phyloP scores from a whole-genome alignment of 768 basidiomycete genomes.

The Tulasnella sp. region DNA sequence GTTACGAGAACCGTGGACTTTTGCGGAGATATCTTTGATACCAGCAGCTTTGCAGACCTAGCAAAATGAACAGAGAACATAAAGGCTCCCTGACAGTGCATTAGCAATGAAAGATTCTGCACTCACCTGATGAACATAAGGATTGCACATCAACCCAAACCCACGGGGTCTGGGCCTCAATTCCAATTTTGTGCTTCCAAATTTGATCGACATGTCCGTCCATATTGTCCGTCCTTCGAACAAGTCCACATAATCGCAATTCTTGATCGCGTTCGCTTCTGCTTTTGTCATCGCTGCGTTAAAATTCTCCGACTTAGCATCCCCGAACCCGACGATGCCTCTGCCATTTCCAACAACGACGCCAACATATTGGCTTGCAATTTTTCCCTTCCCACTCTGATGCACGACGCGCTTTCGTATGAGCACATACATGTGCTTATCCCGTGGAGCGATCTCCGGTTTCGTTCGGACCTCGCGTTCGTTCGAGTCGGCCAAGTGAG shows the following conservation, averaged over 20 bases:
- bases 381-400: constrained; percentile 93
- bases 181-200: constrained; percentile 70
- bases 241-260: constrained; percentile 88
- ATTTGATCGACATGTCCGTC: constrained; percentile 79
- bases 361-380: constrained; percentile 48
- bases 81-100: neutral
- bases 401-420: constrained; percentile 55
- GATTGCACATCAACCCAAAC: constrained; percentile 86
- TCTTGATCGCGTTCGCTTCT: constrained; percentile 60
- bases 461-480: neutral
- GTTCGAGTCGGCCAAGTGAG: neutral
- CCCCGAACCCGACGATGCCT: constrained; percentile 73
- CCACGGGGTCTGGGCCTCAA: constrained; percentile 78
- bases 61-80: neutral
- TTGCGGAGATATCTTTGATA: constrained; percentile 89
- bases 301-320: constrained; percentile 53
- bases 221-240: constrained; percentile 93
- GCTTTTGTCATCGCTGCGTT: constrained; percentile 46
- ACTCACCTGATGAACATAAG: constrained; percentile 53
- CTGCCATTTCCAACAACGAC: constrained; percentile 74
- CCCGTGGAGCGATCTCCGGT: neutral
- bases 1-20: constrained; percentile 90
- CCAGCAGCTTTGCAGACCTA: constrained; percentile 86
- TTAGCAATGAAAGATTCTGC: neutral
- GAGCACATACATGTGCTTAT: constrained; percentile 31